Conservation (phyloP, 805 yeast genomes). For the Kluyveromyces aestuarii region DNA sequence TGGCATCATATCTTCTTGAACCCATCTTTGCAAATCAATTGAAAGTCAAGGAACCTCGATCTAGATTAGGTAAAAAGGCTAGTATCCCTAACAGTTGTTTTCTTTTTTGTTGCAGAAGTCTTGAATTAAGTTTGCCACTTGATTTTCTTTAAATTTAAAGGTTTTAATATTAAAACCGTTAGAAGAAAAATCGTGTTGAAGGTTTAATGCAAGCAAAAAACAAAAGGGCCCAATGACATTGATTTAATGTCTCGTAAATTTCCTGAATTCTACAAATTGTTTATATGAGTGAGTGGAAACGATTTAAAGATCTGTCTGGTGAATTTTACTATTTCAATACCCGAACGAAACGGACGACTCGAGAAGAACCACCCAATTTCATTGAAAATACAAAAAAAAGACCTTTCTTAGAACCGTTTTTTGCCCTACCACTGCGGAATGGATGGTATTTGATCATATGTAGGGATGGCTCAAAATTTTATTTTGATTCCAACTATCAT, state of each 20-base stretch:
- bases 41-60: not conserved
- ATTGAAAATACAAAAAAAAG: conserved; percentile 4
- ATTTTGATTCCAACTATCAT: conserved; percentile 23
- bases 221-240: too few relatives aligned
- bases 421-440: conserved; percentile 14
- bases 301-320: conserved; percentile 32
- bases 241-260: too few relatives aligned
- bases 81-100: not conserved
- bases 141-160: not conserved
- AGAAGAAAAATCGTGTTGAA: not conserved
- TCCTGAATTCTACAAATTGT: too few relatives aligned
- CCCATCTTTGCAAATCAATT: conserved; percentile 32
- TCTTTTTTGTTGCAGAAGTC: not conserved
- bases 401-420: conserved; percentile 8
- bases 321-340: conserved; percentile 31
- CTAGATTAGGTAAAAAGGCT: not conserved
- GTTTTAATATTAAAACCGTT: not conserved
- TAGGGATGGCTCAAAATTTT: conserved; percentile 35
- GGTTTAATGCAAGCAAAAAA: not conserved
- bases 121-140: conserved; percentile 1
- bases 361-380: conserved; percentile 26
- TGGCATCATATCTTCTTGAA: conserved; percentile 96
- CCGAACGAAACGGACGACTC: conserved; percentile 31
- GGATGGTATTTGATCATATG: conserved; percentile 38
- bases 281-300: conserved; percentile 25